Evolutionary conservation across 169 alveolate genomes (phyloP), one percentile per base, ranked within the genome.

Genomic region (Eimeria acervulina): DNA sequence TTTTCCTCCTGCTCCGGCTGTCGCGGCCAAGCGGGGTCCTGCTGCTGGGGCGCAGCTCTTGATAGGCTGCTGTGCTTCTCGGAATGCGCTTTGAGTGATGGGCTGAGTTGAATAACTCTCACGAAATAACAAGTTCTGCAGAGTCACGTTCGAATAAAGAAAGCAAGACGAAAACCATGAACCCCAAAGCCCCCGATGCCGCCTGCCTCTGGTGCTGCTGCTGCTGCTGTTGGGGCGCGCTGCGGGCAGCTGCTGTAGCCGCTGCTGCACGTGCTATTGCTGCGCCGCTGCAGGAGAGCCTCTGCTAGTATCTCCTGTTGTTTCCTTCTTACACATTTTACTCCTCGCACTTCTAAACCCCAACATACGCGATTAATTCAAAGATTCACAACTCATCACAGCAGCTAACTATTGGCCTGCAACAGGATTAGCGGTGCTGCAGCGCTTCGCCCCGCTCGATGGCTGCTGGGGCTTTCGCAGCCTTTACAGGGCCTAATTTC

Each of bases 111-210:
- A 44, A 81, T 47, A 81, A 28, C 90, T 44, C 90, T n/a, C 68
- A 81, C 74, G 51, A 51, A 81, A 81, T 44, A 81, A 52, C 72
- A 52, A 81, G 74, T 44, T 47, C 70, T 52, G 17, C 33, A 31
- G 31, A 44, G 72, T 52, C 52, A 52, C 6, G 40, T 81, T 51
- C n/a, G 74, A 55, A 81, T 81, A 52, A 28, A 19, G 44, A 81
- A 47, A 52, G 74, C 44, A 40, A 81, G 52, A 81, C 74, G 72
- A 81, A 36, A 52, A 44, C 31, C 93, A 28, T 38, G 40, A 33
- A 59, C 81, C 81, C 38, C 93, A 33, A 85, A 85, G 80, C 93
- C 93, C 93, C 93, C 93, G 93, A 85, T 55, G 81, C 81, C 80
- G 81, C 93, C 93, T 85, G 93, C 93, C 93, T 52, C 36, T 55